phyloP scores from a whole-genome alignment of 306 rosid species.

The Prunus mira region DNA sequence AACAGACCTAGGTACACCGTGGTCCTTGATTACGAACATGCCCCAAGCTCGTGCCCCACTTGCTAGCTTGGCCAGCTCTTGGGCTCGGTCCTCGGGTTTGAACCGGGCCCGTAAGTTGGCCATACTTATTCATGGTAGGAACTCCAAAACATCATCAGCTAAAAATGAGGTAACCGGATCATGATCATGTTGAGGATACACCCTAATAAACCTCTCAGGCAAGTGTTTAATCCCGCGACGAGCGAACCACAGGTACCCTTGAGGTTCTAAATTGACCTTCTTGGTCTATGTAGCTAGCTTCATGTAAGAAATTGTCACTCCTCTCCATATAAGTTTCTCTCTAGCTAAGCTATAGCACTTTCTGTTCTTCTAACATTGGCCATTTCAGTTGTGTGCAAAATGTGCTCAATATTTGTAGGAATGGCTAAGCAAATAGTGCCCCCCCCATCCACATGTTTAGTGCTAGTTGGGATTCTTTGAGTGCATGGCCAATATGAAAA shows the following conservation, averaged over 20 bases:
- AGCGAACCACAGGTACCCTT: slow-evolving; percentile 1
- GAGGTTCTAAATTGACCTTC: slow-evolving; percentile 7
- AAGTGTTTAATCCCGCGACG: neutral
- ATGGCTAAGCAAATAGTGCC: neutral
- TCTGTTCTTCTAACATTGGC: neutral
- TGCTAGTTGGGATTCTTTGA: neutral
- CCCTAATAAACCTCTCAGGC: neutral
- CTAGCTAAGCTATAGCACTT: neutral
- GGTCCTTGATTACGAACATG: neutral
- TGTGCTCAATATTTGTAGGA: too few species aligned
- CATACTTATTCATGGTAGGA: neutral
- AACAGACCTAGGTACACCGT: neutral
- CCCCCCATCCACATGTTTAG: neutral
- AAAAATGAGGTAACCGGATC: neutral
- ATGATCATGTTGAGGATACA: neutral
- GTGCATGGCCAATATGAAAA: neutral
- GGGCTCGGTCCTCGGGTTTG: neutral
- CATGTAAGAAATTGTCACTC: neutral
- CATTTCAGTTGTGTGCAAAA: too few species aligned
- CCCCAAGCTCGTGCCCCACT: slow-evolving; percentile 1
- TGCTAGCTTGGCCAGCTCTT: neutral
- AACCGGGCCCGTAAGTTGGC: neutral
- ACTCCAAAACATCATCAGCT: neutral
- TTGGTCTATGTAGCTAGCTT: slow-evolving; percentile 12
- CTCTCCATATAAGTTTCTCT: neutral